Evolutionary conservation across 352 stramenopile species (phyloP), one percentile per base, ranked within the genome.

Genomic region (Globisporangium polare): DNA sequence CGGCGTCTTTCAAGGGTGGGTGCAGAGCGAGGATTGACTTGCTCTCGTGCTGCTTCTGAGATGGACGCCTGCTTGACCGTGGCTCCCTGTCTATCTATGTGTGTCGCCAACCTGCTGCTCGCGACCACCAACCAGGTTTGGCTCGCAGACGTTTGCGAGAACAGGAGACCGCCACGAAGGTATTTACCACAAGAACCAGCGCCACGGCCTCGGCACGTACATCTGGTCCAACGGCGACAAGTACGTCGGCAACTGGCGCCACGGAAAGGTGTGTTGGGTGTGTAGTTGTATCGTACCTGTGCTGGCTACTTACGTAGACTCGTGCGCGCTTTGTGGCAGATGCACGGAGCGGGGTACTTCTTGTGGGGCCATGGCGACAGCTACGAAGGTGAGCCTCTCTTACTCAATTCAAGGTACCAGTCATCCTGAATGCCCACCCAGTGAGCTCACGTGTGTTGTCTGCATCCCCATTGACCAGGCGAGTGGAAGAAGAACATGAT

Each of bases 181-280:
- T 9, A 86, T 94, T 66, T 96, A 94, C 66, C 71, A 87, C 51
- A 93, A 92, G 63, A 90, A 88, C 62, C 79, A 90, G 54, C 83
- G 88, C 27, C 83, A 96, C 60, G 88, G 88, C 22, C 78, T 77
- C 54, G 86, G 86, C 18, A 94, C 86, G 46, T 96, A 94, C 53
- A 69, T 95, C 45, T 96, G 88, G 88, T 69, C 84, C 2, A 96
- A 96, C 63, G 88, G 88, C 1, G 88, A 96, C 72, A 95, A 93
- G 64, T 96, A 94, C 65, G 76, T 94, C 17, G 88, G 88, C 8
- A 79, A 94, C 65, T 96, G 85, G 73, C 79, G 82, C 43, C 73
- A 86, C 18, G 85, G 85, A 50, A 90, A 90, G 75, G 85, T 90
- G 60, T 17, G 60, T 51, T 51, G 52, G 39, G 17, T 33, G 15